A percentile compares a stretch with the other conserved stretches of the same genome.
These are phyloP conservation scores for Phlebiopsis flavidoalba DNA, from an alignment of 768 basidiomycete species.

Conservation along the genomic window DNA sequence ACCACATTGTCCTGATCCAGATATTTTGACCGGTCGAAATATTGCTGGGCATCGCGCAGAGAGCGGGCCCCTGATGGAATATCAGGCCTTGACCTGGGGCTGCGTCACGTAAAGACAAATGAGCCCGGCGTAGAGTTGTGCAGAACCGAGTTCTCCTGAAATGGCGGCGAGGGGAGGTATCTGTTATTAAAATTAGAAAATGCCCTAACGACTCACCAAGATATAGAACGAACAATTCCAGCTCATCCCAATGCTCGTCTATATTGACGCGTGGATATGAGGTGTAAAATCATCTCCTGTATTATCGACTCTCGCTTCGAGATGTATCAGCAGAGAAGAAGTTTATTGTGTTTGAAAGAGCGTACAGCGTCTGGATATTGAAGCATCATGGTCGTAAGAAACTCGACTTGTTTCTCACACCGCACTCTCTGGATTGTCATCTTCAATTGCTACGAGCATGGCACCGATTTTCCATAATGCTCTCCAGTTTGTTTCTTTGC, in stretches of 20 bases:
- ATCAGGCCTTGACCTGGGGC: constrained; percentile 13
- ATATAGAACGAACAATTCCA: constrained; percentile 62
- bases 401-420: constrained; percentile 42
- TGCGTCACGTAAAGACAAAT: constrained; percentile 62
- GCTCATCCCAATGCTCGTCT: constrained; percentile 75
- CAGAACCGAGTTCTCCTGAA: constrained; percentile 72
- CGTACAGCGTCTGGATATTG: constrained; percentile 63
- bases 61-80: background rate
- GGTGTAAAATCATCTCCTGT: constrained; percentile 65
- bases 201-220: background rate
- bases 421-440: constrained; percentile 21
- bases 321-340: background rate
- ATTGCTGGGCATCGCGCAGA: constrained; percentile 51
- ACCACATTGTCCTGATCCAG: constrained; percentile 57
- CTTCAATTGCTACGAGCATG: constrained; percentile 29
- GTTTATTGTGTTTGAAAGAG: background rate
- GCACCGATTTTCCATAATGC: constrained; percentile 67
- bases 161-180: constrained; percentile 85
- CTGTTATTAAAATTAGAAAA: constrained; percentile 32
- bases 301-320: constrained; percentile 68
- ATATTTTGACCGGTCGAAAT: constrained; percentile 57
- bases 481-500: constrained; percentile 76
- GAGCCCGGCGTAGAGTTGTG: constrained; percentile 83
- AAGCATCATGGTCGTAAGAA: constrained; percentile 66
- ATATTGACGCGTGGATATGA: constrained; percentile 54